Conservation (phyloP, 768 basidiomycete species). For the Mycena haematopus region DNA sequence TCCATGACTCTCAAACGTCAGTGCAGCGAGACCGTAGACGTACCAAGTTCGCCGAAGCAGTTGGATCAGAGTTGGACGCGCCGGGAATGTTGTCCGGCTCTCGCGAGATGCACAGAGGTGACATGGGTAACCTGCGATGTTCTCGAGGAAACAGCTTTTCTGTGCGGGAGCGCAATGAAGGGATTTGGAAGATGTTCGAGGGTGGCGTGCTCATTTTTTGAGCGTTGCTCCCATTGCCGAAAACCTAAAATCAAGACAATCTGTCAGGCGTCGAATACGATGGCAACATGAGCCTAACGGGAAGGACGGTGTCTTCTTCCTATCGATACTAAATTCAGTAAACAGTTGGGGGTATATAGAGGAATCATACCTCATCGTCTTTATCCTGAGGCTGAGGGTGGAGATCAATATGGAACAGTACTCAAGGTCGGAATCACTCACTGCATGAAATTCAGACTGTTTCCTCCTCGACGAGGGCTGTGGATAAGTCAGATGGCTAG, state of each 20-base stretch:
- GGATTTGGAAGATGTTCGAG: background rate
- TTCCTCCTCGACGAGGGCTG: too few relatives aligned
- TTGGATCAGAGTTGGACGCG: background rate
- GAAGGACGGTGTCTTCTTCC: background rate
- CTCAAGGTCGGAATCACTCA: too few relatives aligned
- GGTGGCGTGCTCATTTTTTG: background rate
- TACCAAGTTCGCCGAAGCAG: background rate
- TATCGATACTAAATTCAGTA: background rate
- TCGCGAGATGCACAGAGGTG: background rate
- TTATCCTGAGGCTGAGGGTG: background rate
- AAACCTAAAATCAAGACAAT: background rate
- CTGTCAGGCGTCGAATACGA: background rate
- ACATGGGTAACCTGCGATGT: background rate
- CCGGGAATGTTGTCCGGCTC: background rate
- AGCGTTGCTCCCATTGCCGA: background rate
- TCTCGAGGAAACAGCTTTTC: background rate
- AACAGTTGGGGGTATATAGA: too few relatives aligned
- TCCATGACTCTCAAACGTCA: background rate
- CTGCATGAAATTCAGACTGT: background rate
- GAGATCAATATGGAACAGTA: too few relatives aligned
- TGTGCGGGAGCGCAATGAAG: background rate
- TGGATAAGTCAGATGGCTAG: too few relatives aligned
- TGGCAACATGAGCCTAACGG: background rate
- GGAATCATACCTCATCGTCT: background rate
- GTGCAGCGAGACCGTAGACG: background rate